Evolutionary conservation across 2,329 filamentous ascomycete genomes (phyloP), one percentile per base, ranked within the genome.

Genomic region (Aspergillus fischeri): DNA sequence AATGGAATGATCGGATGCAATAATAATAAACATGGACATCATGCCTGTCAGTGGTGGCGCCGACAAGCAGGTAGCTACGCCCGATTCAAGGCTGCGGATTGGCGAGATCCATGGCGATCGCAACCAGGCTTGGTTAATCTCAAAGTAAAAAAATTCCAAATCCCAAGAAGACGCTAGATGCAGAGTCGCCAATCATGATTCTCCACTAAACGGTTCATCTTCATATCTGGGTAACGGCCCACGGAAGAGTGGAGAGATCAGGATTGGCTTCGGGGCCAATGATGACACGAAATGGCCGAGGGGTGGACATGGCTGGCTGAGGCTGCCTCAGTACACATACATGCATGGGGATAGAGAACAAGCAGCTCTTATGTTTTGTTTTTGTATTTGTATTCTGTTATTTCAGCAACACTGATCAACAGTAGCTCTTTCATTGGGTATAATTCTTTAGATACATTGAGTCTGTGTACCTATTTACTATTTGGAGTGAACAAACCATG

Each of bases 71-170:
- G 49, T 41, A 51, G 24, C 49, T 51, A 53, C 44, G 51, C 45
- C 45, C 56, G 57, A 57, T 56, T 56, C 42, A 28, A 52, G 52
- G 51, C 53, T 59, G 54, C 48, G 59, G 42, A 57, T 27, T 11
- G 24, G 44, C 53, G 49, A 63, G 60, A 58, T 35, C 38, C 56
- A 45, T 44, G 63, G 49, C 53, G 61, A 66, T 66, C 64, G 11
- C 49, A 55, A 32, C 64, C 55, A 14, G 17, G 29, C 35, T 28
- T 11, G 55, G 63, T 60, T 49, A 54, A 54, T 54, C 53, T 52
- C 51, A 59, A 60, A 65, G 57, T 55, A 55, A 56, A 64, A 65
- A 57, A 56, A 66, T 66, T 66, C 56, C 62, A 65, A 66, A 66
- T 66, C 55, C 51, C 60, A 44, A 58, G 48, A 52, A 38, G 56